Base-by-base conservation (phyloP, 805 yeast species). In the Myxozyma udenii region DNA sequence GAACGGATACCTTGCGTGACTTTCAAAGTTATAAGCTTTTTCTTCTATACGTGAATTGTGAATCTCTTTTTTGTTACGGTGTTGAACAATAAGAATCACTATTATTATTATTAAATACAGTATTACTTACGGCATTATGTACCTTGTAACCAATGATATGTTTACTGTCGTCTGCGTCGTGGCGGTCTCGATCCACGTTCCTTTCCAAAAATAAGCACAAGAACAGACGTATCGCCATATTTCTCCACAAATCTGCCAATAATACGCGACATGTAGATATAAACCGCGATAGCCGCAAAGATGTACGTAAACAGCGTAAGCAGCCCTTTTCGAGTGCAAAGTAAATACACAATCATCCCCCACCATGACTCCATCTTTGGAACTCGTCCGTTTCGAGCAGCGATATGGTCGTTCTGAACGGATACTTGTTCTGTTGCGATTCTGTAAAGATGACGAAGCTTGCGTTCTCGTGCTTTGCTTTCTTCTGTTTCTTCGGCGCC, bases 1-100 rank as follows among this genome's bases (percentile, higher is more conserved):
- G 38, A 54, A 48, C 28, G 55, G 52, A 11, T 52, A 53, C 41
- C 33, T 47, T 21, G 46, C 44, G 18, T 55, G 58, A 53, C 53
- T 44, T 23, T n/a, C n/a, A 14, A n/a, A 28, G 14, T 9, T 28
- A 28, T 28, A 28, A 28, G 14, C 14, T 14, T 9, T 28, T 28
- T 28, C 33, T 28, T 28, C n/a, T n/a, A n/a, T n/a, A n/a, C 46
- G 22, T 28, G n/a, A 41, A 9, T 44, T 26, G 32, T 26, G 32
- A 12, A 26, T 26, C 12, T 26, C 32, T 18, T n/a, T 32, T 6
- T 6, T n/a, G 36, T n/a, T 32, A 12, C 12, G 16, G 4, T 6
- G n/a, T 18, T 12, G 6, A 18, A 14, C 7, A n/a, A n/a, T n/a
- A n/a, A n/a, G n/a, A n/a, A n/a, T n/a, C n/a, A n/a, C n/a, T n/a